phyloP scores from a whole-genome alignment of 768 basidiomycete genomes.

The Exsudoporus frostii region DNA sequence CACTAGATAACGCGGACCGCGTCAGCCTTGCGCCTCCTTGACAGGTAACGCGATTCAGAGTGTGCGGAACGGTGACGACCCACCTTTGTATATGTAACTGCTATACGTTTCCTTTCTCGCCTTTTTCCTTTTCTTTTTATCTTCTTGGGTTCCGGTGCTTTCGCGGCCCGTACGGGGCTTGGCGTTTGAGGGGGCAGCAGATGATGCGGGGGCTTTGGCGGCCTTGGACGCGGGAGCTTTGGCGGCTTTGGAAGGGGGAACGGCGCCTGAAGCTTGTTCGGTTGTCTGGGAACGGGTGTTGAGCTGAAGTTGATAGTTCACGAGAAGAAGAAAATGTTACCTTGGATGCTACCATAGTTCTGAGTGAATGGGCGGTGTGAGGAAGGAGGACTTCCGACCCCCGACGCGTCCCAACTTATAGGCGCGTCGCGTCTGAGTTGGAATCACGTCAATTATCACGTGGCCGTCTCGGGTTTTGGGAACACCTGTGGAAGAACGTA shows the following conservation, averaged over 20 bases:
- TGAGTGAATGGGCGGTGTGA: neutral
- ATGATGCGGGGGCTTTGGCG: conserved; percentile 49
- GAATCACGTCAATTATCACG: neutral
- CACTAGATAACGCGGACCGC: conserved; percentile 27
- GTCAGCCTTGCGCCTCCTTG: neutral
- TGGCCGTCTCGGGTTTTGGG: no score
- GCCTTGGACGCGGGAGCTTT: conserved; percentile 43
- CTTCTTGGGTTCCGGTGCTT: conserved; percentile 27
- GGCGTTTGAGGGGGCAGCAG: conserved; percentile 28
- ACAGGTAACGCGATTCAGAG: no score
- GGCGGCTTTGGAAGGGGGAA: conserved; percentile 32
- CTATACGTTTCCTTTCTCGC: conserved; percentile 57
- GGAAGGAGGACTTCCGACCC: neutral
- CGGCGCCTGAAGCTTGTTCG: neutral
- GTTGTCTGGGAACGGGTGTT: neutral
- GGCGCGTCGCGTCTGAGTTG: conserved; percentile 19
- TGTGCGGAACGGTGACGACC: conserved; percentile 2
- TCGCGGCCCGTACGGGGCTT: conserved; percentile 34
- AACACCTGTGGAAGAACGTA: no score
- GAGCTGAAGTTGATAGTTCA: neutral
- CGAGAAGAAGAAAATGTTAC: neutral
- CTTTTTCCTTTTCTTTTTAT: conserved; percentile 57
- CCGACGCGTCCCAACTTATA: conserved; percentile 15
- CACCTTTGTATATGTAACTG: conserved; percentile 65
- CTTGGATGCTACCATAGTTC: conserved; percentile 1